phyloP scores from a whole-genome alignment of 2,329 filamentous ascomycete genomes.

The Ophiocordyceps camponoti-rufipedis region DNA sequence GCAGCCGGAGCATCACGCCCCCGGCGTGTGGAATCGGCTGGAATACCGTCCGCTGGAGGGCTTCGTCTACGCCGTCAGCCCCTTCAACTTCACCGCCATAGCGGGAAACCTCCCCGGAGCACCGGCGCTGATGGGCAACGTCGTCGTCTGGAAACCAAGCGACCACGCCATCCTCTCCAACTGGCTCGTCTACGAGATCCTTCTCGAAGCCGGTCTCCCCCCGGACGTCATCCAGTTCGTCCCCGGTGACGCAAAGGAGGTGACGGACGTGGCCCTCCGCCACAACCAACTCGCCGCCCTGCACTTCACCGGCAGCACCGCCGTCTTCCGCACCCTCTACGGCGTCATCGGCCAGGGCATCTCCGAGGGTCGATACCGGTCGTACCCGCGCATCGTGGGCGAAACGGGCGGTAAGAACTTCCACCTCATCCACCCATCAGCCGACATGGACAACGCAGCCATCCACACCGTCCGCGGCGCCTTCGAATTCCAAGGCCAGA shows the following conservation, averaged over 20 bases:
- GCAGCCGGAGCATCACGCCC: conserved; percentile 68
- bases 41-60: conserved; percentile 84
- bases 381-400: conserved; percentile 77
- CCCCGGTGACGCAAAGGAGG: conserved; percentile 68
- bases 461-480: conserved; percentile 71
- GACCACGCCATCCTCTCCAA: conserved; percentile 77
- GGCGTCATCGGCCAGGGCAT: conserved; percentile 70
- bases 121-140: conserved; percentile 81
- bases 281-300: conserved; percentile 77
- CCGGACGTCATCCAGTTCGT: conserved; percentile 86
- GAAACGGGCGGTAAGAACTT: conserved; percentile 94
- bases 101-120: conserved; percentile 70
- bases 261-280: conserved; percentile 59
- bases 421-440: conserved; percentile 62
- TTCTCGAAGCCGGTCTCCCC: conserved; percentile 80
- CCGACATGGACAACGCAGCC: conserved; percentile 62
- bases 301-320: conserved; percentile 87
- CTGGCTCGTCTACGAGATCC: conserved; percentile 78
- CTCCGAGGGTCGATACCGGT: conserved; percentile 61
- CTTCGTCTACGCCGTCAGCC: conserved; percentile 85
- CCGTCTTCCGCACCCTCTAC: conserved; percentile 78
- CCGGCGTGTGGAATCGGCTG: conserved; percentile 79
- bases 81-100: conserved; percentile 96
- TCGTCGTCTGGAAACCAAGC: conserved; percentile 94
- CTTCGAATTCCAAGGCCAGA: conserved; percentile 84